Percentiles rank a stretch among this genome's conserved stretches.
phyloP scores from a whole-genome alignment of 1,284 basidiomycete genomes.

The Earliella scabrosa region DNA sequence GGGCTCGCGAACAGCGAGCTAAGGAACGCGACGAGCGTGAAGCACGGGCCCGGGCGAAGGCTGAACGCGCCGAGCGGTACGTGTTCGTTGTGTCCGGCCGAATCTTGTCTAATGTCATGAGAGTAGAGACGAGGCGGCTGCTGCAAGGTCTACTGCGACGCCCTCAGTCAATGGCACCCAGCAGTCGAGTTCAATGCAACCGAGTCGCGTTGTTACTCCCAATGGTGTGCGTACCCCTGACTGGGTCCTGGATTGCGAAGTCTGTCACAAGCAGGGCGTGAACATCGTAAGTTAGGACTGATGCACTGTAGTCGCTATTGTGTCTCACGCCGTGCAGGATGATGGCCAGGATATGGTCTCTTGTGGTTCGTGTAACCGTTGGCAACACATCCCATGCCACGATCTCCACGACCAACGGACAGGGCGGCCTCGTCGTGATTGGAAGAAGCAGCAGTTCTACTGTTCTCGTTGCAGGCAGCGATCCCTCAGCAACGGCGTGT shows the following conservation, averaged over 20 bases:
- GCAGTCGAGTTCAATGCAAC: conserved; percentile 25
- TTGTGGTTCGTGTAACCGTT: conserved; percentile 78
- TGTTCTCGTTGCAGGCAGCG: conserved; percentile 53
- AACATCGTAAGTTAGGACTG: conserved; percentile 58
- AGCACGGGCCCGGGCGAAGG: conserved; percentile 31
- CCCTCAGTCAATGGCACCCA: conserved; percentile 27
- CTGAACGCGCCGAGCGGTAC: conserved; percentile 31
- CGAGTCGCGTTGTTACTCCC: conserved; percentile 36
- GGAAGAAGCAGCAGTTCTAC: conserved; percentile 68
- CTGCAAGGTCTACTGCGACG: conserved; percentile 26
- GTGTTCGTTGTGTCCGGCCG: background rate
- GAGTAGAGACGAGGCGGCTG: conserved; percentile 14
- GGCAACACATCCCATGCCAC: conserved; percentile 86
- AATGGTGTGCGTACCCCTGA: conserved; percentile 55
- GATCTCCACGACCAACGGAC: conserved; percentile 62
- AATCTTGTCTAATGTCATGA: background rate
- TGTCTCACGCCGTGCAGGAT: conserved; percentile 50
- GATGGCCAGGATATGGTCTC: conserved; percentile 78
- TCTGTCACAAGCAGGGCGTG: conserved; percentile 71
- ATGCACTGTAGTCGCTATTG: background rate
- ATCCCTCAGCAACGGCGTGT: conserved; percentile 10
- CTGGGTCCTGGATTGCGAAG: conserved; percentile 87
- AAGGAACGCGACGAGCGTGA: conserved; percentile 55
- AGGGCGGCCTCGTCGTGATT: conserved; percentile 67
- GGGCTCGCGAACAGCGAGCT: conserved; percentile 54